phyloP scores from a whole-genome alignment of 108 stramenopile genomes.

The Poteriospumella lacustris region DNA sequence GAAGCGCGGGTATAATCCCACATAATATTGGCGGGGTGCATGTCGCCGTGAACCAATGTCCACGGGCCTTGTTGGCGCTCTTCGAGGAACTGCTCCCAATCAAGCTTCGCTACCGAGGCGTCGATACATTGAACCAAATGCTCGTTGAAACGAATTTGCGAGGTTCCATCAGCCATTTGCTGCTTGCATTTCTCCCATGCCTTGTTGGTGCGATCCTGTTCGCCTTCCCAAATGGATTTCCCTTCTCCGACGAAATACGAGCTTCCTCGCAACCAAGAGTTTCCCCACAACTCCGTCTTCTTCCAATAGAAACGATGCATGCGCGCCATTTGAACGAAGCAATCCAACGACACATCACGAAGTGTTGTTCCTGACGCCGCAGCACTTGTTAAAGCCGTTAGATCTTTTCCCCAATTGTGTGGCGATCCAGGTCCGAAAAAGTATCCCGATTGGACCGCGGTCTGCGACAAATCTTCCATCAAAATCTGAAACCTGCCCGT shows the following conservation, averaged over 20 bases:
- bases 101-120: not conserved
- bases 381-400: slow-evolving; percentile 4
- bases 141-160: not conserved
- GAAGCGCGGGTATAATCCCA: not conserved
- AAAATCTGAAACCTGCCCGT: not conserved
- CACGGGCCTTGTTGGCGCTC: not conserved
- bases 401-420: slow-evolving; percentile 16
- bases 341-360: not conserved
- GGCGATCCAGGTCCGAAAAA: slow-evolving; percentile 16
- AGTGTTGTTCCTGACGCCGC: too few species aligned
- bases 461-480: slow-evolving; percentile 1
- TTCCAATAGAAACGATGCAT: slow-evolving; percentile 23
- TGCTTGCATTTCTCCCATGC: not conserved
- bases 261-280: not conserved
- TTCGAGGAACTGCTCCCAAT: slow-evolving; percentile 1
- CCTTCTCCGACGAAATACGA: not conserved
- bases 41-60: slow-evolving; percentile 38
- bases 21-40: slow-evolving; percentile 38
- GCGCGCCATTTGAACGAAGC: not conserved
- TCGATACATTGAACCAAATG: slow-evolving; percentile 2
- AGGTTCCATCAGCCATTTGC: not conserved
- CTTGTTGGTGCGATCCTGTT: not conserved
- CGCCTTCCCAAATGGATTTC: not conserved
- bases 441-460: slow-evolving; percentile 1
- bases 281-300: not conserved